Evolutionary conservation across 495 filamentous ascomycete genomes (phyloP).

Genomic region (Xylaria longipes): DNA sequence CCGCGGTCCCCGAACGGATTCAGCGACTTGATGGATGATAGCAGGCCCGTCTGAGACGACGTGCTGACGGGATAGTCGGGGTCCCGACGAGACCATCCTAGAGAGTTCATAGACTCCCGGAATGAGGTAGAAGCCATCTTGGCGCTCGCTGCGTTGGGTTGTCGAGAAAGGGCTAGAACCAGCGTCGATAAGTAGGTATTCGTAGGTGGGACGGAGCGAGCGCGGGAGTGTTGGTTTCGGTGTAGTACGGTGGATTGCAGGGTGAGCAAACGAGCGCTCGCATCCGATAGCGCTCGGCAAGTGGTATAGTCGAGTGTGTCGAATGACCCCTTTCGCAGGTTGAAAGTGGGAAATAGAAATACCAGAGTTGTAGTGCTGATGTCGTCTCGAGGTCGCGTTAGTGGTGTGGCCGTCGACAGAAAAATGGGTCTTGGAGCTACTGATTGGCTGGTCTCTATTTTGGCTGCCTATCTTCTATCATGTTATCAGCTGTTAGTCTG

Average conservation of each 20-base stretch:
- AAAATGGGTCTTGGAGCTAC: neutral
- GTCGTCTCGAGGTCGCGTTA: constrained; percentile 14
- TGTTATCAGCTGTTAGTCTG: constrained; percentile 19
- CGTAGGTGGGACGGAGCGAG: constrained; percentile 3
- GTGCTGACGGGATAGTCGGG: constrained; percentile 77
- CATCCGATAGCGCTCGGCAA: constrained; percentile 30
- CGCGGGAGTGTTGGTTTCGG: constrained; percentile 9
- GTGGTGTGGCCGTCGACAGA: constrained; percentile 18
- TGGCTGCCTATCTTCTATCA: constrained; percentile 25
- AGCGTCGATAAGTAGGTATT: constrained; percentile 4
- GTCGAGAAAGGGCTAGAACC: neutral
- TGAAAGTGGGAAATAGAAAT: constrained; percentile 32
- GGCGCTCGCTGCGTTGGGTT: constrained; percentile 24
- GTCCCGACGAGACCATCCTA: constrained; percentile 93
- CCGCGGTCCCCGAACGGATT: constrained; percentile 91
- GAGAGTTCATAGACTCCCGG: constrained; percentile 88
- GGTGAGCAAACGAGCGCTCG: constrained; percentile 32
- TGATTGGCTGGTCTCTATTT: constrained; percentile 17
- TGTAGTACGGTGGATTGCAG: constrained; percentile 38
- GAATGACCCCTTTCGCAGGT: constrained; percentile 43
- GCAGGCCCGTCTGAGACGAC: constrained; percentile 70
- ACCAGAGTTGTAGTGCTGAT: constrained; percentile 24
- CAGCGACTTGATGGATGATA: constrained; percentile 80
- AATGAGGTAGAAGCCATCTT: constrained; percentile 90
- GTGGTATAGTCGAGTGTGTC: constrained; percentile 41